Percentiles rank a stretch among this genome's conserved stretches.
phyloP scores from a whole-genome alignment of 768 basidiomycete species.

The Rhodotorula taiwanensis region DNA sequence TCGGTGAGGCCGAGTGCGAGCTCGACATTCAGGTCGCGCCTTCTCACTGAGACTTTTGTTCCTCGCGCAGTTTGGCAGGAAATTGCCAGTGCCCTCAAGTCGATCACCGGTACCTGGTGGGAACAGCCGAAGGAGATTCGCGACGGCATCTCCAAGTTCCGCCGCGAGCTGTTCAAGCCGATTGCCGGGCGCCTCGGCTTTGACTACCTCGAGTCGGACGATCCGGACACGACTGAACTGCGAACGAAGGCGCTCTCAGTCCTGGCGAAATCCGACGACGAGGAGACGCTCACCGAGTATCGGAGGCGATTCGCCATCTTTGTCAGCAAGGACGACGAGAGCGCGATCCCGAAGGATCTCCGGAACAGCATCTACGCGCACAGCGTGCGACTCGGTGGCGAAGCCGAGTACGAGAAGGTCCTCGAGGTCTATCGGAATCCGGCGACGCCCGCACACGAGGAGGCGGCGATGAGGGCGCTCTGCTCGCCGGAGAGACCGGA shows the following conservation, averaged over 20 bases:
- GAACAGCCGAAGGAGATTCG: conserved; percentile 57
- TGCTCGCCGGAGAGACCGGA: conserved; percentile 55
- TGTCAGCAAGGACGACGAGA: conserved; percentile 65
- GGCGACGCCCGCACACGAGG: conserved; percentile 64
- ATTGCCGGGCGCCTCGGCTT: conserved; percentile 72
- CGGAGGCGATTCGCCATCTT: conserved; percentile 63
- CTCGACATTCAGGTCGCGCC: too few relatives aligned
- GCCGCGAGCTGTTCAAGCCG: conserved; percentile 55
- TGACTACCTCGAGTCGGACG: conserved; percentile 61
- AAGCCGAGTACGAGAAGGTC: conserved; percentile 62
- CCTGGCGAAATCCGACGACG: conserved; percentile 49
- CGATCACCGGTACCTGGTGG: conserved; percentile 69
- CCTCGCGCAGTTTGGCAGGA: conserved; percentile 63
- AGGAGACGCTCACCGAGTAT: conserved; percentile 63
- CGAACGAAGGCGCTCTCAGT: conserved; percentile 65
- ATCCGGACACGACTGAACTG: conserved; percentile 61
- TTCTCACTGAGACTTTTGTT: too few relatives aligned
- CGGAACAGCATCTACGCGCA: conserved; percentile 48
- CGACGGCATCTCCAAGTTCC: conserved; percentile 47
- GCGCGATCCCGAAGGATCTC: conserved; percentile 72
- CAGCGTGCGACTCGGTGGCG: conserved; percentile 69
- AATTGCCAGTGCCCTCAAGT: conserved; percentile 55
- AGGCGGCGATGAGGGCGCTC: conserved; percentile 60
- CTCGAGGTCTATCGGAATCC: conserved; percentile 61
- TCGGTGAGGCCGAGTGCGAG: conserved; percentile 16